phyloP scores from a whole-genome alignment of 2,329 filamentous ascomycete genomes.

The Mycosphaerelloides madeirae region DNA sequence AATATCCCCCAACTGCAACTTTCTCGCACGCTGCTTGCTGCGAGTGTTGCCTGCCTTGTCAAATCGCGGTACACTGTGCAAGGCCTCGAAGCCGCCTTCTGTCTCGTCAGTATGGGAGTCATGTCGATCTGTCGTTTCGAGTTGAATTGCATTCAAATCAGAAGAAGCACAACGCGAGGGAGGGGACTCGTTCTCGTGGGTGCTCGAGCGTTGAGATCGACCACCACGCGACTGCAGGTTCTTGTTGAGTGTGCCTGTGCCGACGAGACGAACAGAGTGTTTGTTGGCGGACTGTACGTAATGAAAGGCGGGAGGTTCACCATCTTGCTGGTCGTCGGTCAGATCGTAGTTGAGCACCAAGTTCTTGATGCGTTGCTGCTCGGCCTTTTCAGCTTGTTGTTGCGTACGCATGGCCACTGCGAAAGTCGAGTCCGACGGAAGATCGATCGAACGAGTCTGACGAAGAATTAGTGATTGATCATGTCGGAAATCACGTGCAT shows the following conservation, averaged over 20 bases:
- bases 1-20: constrained; percentile 91
- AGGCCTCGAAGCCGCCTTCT: constrained; percentile 30
- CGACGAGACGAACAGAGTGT: constrained; percentile 43
- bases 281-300: constrained; percentile 40
- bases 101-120: constrained; percentile 27
- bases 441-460: constrained; percentile 83
- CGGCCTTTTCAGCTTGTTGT: constrained; percentile 89
- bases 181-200: constrained; percentile 11
- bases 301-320: constrained; percentile 50
- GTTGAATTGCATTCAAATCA: constrained; percentile 8
- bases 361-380: constrained; percentile 98
- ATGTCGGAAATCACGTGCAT: constrained; percentile 4
- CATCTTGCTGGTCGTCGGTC: constrained; percentile 70
- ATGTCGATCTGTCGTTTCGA: background rate
- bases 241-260: constrained; percentile 38
- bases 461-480: constrained; percentile 1
- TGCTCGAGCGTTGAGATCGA: constrained; percentile 29
- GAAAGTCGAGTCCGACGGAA: constrained; percentile 87
- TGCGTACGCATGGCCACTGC: constrained; percentile 94
- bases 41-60: constrained; percentile 61
- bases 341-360: constrained; percentile 95
- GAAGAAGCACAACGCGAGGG: background rate
- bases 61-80: constrained; percentile 42
- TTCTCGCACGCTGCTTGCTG: constrained; percentile 75
- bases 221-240: constrained; percentile 23